Base-by-base conservation (phyloP, 495 filamentous ascomycete species). In the Clavariopsis aquatica region DNA sequence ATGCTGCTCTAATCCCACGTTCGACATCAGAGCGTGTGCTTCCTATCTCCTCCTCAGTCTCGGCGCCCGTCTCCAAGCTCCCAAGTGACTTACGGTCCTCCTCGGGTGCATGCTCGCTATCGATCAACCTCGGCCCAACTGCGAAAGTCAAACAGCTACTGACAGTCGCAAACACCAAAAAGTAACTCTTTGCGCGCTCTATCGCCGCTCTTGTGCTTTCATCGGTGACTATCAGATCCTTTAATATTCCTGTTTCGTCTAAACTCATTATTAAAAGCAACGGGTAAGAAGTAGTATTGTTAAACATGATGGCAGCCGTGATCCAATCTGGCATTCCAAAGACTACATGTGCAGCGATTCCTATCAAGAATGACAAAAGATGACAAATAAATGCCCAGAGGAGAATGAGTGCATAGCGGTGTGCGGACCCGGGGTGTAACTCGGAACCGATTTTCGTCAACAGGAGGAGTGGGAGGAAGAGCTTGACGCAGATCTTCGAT, bases 271-370 rank as follows among this genome's bases (percentile, higher is more conserved):
- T 79, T 1, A 91, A 77, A 2, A 89, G 76, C 19, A 92, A 74
- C 0, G 87, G 87, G 45, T 89, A 83, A 28, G 79, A 82, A 0
- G 84, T 87, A 0, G 87, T 88, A 68, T 90, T 92, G 73, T 89
- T 91, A 74, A 90, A 89, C 57, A 84, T 80, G 57, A 88, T 80
- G 0, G 86, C 83, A 0, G 84, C 82, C 0, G 82, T 83, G 20
- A 83, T 81, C 86, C 85, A 90, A 57, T 78, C 77, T 6, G 86
- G 87, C 46, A 90, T 77, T 13, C 76, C 73, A 24, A 87, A 77
- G 1, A 76, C 17, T 19, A 73, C 71, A 1, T 77, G 78, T 1
- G 73, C 65, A 0, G 75, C 51, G 36, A 77, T 77, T 0, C 81
- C 84, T 22, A 88, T 72, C 0, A 73, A 56, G 43, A 87, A 82